A percentile compares a stretch with the other conserved stretches of the same genome.
Conservation (phyloP, 2,329 filamentous ascomycete genomes). For the Fusarium staphyleae region DNA sequence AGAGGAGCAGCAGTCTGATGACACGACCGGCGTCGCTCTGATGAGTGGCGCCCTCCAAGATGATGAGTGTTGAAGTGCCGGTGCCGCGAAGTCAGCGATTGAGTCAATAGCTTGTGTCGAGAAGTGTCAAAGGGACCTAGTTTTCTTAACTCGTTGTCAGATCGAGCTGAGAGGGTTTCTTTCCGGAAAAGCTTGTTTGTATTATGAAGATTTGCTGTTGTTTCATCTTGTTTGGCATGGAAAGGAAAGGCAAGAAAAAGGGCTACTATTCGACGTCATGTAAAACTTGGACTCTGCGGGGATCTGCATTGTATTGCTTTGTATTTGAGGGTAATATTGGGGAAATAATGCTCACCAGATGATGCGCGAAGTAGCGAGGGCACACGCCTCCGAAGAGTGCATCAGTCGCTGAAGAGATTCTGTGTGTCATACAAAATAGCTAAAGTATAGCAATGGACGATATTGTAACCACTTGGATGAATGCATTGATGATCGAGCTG, state of each 20-base stretch:
- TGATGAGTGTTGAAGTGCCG: conserved; percentile 23
- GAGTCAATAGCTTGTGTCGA: not conserved
- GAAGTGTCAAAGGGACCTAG: not conserved
- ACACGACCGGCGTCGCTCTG: conserved; percentile 15
- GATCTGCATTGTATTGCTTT: not conserved
- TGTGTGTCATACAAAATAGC: no score
- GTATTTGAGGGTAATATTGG: not conserved
- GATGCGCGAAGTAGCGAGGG: not conserved
- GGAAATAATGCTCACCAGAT: not conserved
- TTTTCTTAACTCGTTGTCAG: not conserved
- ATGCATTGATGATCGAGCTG: no score
- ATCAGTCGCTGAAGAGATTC: not conserved
- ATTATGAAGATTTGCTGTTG: conserved; percentile 4
- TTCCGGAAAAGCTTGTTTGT: not conserved
- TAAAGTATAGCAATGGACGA: no score
- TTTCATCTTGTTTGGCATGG: conserved; percentile 1
- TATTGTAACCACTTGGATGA: no score
- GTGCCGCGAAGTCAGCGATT: not conserved
- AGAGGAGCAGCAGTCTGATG: conserved; percentile 27
- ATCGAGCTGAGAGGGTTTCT: not conserved
- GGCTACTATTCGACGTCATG: not conserved
- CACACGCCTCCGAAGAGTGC: conserved; percentile 1
- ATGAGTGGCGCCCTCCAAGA: conserved; percentile 37
- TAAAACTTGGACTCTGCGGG: not conserved
- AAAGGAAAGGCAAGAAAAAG: conserved; percentile 26